Evolutionary conservation across 768 basidiomycete genomes (phyloP), one percentile per base, ranked within the genome.

Genomic region (Leccinellum albellum): DNA sequence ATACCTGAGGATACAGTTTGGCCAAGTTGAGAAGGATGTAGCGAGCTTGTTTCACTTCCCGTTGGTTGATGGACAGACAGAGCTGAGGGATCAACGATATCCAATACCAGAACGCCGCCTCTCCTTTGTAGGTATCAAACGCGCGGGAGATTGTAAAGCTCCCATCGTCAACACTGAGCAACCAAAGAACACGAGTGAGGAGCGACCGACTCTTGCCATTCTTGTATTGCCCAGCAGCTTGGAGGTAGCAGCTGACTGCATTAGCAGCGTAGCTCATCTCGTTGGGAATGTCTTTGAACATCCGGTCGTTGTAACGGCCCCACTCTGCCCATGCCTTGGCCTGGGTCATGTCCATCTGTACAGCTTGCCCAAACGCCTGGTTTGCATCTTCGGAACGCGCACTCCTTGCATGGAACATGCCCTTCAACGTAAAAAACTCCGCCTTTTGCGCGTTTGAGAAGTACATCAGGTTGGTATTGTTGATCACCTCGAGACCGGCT

Each of bases 281-380:
- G 49, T 63, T 77, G 3, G 91, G 88, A 33, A 81, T 76, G 48
- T 96, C 94, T 64, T 93, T 91, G 81, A 96, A 98, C 79, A 94
- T 84, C 40, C 84, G 84, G 71, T 99, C 97, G 62, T 90, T 95
- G 71, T 82, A 98, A 62, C 87, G 83, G 47, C 95, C 97, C 96
- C 95, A 99, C 68, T 98, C 94, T 1, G 94, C 94, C 97, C 97
- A 99, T 5, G 93, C 93, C 73, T 98, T 98, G 0, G 96, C 87
- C 70, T 98, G 88, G 49, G 78, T 79, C 83, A 97, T 89, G 69
- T 99, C 97, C 72, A 98, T 83, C 72, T 98, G 94, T 32, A 98
- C 92, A 31, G 97, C 97, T 74, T 92, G 91, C 8, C 91, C 91
- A 70, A 98, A 98, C 17, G 95, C 91, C 48, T 82, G 76, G 61